These are phyloP conservation scores for Sporothrix sp. DNA, from an alignment of 2,329 filamentous ascomycete species.

Conservation along the genomic window DNA sequence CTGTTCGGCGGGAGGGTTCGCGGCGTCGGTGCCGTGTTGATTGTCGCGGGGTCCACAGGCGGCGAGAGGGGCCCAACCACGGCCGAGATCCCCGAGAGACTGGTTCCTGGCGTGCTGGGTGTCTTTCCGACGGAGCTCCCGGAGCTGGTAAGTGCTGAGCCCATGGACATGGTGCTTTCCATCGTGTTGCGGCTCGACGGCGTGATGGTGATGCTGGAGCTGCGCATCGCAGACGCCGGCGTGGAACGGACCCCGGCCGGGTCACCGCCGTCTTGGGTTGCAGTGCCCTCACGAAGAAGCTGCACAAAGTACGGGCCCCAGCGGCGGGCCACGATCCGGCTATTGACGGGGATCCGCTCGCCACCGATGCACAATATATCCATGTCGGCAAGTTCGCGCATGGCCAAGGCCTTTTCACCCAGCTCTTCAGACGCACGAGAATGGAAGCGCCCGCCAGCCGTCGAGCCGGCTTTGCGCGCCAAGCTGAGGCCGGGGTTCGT, in stretches of 20 bases:
- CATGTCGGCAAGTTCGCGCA: slow-evolving; percentile 92
- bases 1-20: slow-evolving; percentile 48
- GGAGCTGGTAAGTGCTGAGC: slow-evolving; percentile 26
- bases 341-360: slow-evolving; percentile 89
- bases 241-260: slow-evolving; percentile 63
- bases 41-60: slow-evolving; percentile 34
- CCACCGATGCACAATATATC: slow-evolving; percentile 87
- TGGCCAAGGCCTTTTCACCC: slow-evolving; percentile 65
- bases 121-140: slow-evolving; percentile 27
- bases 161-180: slow-evolving; percentile 38
- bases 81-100: slow-evolving; percentile 28
- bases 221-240: slow-evolving; percentile 52
- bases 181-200: slow-evolving; percentile 47
- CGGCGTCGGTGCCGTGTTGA: slow-evolving; percentile 49
- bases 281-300: slow-evolving; percentile 70
- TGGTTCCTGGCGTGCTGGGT: slow-evolving; percentile 36
- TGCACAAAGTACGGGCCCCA: slow-evolving; percentile 98
- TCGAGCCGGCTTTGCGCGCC: slow-evolving; percentile 50
- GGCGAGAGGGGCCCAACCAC: slow-evolving; percentile 23
- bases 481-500: slow-evolving; percentile 47
- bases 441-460: slow-evolving; percentile 66
- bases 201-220: slow-evolving; percentile 80
- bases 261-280: slow-evolving; percentile 63
- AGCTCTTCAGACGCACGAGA: slow-evolving; percentile 74
- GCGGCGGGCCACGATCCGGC: slow-evolving; percentile 71